phyloP scores from a whole-genome alignment of 768 basidiomycete genomes.

The Saitozyma sp. region DNA sequence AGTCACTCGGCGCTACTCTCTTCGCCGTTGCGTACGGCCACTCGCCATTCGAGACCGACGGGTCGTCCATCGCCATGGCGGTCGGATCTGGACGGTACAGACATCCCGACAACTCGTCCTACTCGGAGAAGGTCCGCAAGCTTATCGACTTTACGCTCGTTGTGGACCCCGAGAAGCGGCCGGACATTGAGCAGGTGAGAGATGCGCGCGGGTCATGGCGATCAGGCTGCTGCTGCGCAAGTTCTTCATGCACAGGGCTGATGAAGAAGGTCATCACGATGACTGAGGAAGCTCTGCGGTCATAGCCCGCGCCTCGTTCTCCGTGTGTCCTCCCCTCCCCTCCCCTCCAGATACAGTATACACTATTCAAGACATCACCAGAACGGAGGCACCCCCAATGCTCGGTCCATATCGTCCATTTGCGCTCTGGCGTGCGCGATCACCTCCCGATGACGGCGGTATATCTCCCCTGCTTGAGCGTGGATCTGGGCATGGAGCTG shows the following conservation, averaged over 20 bases:
- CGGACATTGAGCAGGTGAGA: conserved; percentile 61
- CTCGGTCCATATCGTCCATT: no score
- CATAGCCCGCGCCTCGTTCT: no score
- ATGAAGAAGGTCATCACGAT: background rate
- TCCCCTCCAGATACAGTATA: no score
- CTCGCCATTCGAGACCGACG: conserved; percentile 96
- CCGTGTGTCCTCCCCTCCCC: no score
- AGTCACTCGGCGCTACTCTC: conserved; percentile 95
- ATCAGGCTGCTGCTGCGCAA: background rate
- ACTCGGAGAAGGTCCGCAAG: conserved; percentile 54
- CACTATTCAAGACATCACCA: no score
- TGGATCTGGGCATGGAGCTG: no score
- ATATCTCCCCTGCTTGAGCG: no score
- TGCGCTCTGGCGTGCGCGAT: no score
- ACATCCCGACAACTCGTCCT: conserved; percentile 64
- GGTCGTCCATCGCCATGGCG: conserved; percentile 96
- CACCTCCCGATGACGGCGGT: no score
- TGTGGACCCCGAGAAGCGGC: conserved; percentile 75
- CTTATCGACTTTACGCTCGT: conserved; percentile 84
- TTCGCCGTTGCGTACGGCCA: conserved; percentile 92
- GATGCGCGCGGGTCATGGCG: background rate
- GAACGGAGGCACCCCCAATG: no score
- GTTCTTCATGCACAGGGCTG: background rate
- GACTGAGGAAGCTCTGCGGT: background rate
- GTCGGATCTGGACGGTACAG: conserved; percentile 90